Conservation (phyloP, 345 rosid genomes). For the Lepidium didymum region DNA sequence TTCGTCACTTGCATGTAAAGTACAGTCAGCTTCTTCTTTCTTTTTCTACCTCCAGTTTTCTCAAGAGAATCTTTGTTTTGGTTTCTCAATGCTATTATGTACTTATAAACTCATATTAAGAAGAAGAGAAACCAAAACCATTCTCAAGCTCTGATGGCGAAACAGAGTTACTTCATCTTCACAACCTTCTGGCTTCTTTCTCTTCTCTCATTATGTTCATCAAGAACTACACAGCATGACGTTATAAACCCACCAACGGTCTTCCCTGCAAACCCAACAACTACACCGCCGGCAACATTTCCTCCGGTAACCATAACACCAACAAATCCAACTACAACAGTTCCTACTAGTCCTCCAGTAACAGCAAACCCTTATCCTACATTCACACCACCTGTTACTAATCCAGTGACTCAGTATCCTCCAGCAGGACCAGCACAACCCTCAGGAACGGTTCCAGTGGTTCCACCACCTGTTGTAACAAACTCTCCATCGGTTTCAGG, state of each 20-base stretch:
- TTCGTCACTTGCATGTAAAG: conserved; percentile 30
- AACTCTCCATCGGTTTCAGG: conserved; percentile 63
- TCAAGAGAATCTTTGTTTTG: conserved; percentile 6
- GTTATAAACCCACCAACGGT: conserved; percentile 36
- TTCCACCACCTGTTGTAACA: conserved; percentile 50
- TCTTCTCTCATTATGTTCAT: conserved; percentile 32
- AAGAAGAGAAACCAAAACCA: not conserved
- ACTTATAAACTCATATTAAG: conserved; percentile 24
- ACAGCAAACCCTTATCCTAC: conserved; percentile 39
- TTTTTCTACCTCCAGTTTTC: conserved; percentile 18
- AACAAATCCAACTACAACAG: conserved; percentile 36
- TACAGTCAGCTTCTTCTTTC: conserved; percentile 27
- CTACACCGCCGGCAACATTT: conserved; percentile 42
- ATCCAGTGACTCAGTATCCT: conserved; percentile 50
- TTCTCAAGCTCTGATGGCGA: conserved; percentile 37
- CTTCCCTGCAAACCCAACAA: conserved; percentile 32
- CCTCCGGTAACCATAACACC: conserved; percentile 33
- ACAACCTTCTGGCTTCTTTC: conserved; percentile 32
- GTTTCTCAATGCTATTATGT: conserved; percentile 7
- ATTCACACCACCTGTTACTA: conserved; percentile 41
- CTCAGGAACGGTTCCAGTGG: conserved; percentile 44
- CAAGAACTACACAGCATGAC: conserved; percentile 41
- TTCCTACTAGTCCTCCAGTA: conserved; percentile 39
- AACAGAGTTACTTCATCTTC: conserved; percentile 17
- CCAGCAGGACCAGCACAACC: conserved; percentile 34